These are phyloP conservation scores for Citrullus colocynthis DNA, from an alignment of 306 rosid genomes.

Conservation along the genomic window DNA sequence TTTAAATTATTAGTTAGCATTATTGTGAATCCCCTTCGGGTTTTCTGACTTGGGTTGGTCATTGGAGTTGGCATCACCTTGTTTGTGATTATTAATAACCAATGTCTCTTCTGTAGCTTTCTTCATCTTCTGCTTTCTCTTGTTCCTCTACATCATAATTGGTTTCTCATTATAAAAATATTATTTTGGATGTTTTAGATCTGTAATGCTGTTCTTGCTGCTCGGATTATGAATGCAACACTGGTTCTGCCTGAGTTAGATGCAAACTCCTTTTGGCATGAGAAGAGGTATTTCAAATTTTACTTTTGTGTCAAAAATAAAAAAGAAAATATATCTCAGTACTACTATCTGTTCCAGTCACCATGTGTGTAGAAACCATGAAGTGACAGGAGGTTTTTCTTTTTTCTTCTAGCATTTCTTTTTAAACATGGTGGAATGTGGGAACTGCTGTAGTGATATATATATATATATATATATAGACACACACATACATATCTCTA, in stretches of 20 bases:
- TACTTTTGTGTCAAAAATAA: not conserved
- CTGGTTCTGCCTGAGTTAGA: conserved; percentile 91
- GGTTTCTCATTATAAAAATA: not conserved
- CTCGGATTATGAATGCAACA: conserved; percentile 95
- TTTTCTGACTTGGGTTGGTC: not conserved
- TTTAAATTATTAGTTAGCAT: not conserved
- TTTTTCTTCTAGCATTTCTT: not conserved
- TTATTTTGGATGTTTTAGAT: conserved; percentile 43
- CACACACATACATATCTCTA: too few relatives aligned
- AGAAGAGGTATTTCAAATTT: conserved; percentile 49
- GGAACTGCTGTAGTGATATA: not conserved
- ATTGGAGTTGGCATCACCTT: not conserved
- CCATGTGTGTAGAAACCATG: not conserved
- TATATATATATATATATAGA: too few relatives aligned
- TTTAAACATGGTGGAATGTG: not conserved
- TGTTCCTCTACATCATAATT: not conserved
- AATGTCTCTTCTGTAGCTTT: not conserved
- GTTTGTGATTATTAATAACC: not conserved
- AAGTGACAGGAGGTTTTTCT: not conserved
- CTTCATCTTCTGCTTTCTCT: not conserved
- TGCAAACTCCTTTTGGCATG: conserved; percentile 94
- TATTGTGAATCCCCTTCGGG: not conserved
- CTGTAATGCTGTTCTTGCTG: conserved; percentile 96
- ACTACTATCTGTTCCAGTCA: not conserved
- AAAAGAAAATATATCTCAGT: not conserved